These are phyloP conservation scores for Deinandra increscens DNA, from an alignment of 129 eudicot genomes.

Conservation along the genomic window DNA sequence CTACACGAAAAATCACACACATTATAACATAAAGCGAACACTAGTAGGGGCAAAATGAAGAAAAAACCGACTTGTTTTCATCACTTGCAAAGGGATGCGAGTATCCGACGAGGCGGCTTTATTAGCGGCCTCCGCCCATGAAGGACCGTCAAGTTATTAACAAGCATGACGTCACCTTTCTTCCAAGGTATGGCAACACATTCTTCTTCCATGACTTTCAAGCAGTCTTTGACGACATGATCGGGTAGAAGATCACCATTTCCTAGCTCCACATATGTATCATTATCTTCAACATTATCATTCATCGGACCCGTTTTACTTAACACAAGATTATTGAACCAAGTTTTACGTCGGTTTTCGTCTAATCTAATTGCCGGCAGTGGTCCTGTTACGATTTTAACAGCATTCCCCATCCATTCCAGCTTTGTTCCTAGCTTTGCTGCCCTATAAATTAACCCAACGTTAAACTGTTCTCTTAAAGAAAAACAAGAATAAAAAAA, in stretches of 20 bases:
- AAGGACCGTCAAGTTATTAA: constrained; percentile 31
- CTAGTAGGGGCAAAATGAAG: neutral
- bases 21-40: too few species aligned
- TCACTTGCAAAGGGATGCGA: constrained; percentile 38
- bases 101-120: constrained; percentile 22
- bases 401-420: constrained; percentile 25
- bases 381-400: constrained; percentile 19
- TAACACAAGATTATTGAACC: constrained; percentile 41
- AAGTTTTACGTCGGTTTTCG: constrained; percentile 13
- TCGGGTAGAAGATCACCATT: constrained; percentile 21
- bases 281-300: neutral
- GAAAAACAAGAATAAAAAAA: too few species aligned
- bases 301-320: constrained; percentile 29
- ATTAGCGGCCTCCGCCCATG: constrained; percentile 20
- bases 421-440: constrained; percentile 21
- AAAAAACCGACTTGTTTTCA: neutral
- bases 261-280: constrained; percentile 25
- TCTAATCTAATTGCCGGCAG: constrained; percentile 23
- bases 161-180: constrained; percentile 34
- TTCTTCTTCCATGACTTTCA: constrained; percentile 33
- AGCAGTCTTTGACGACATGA: constrained; percentile 15
- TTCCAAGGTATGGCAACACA: constrained; percentile 33
- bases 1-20: too few species aligned
- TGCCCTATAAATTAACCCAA: constrained; percentile 10
- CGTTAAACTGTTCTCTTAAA: neutral